phyloP scores from a whole-genome alignment of 352 stramenopile species.

The Phytophthora pini region DNA sequence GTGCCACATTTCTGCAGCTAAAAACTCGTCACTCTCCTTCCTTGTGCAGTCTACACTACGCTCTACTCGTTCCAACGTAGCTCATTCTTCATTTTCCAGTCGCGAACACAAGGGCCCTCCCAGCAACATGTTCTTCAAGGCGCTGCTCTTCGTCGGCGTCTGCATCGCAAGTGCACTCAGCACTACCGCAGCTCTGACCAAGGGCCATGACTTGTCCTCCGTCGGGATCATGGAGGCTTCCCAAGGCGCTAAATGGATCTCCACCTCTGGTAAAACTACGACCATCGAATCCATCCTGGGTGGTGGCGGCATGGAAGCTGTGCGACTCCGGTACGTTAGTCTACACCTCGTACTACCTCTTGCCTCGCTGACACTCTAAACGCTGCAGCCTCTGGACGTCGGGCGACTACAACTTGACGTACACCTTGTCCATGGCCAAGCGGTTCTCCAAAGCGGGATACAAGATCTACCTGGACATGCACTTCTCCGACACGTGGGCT shows the following conservation, averaged over 20 bases:
- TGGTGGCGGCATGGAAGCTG: slow-evolving; percentile 38
- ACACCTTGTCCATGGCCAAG: slow-evolving; percentile 34
- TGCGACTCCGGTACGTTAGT: slow-evolving; percentile 33
- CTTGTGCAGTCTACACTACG: too few relatives aligned
- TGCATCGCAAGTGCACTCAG: slow-evolving; percentile 10
- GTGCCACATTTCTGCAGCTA: slow-evolving; percentile 9
- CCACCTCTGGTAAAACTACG: slow-evolving; percentile 30
- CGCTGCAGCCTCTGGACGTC: slow-evolving; percentile 36
- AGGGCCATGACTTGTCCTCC: slow-evolving; percentile 48
- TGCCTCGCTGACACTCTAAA: neutral
- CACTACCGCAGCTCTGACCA: slow-evolving; percentile 23
- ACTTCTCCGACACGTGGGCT: slow-evolving; percentile 49
- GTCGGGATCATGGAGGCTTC: slow-evolving; percentile 38
- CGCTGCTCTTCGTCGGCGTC: slow-evolving; percentile 12
- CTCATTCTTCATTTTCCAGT: slow-evolving; percentile 12
- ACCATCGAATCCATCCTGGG: slow-evolving; percentile 44
- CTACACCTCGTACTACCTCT: neutral
- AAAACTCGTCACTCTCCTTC: neutral
- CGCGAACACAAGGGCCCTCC: neutral
- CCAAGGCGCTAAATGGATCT: slow-evolving; percentile 37
- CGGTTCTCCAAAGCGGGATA: slow-evolving; percentile 43
- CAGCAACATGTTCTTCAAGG: slow-evolving; percentile 23
- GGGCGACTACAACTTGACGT: slow-evolving; percentile 36
- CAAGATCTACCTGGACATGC: slow-evolving; percentile 49
- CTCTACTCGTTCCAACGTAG: neutral